phyloP scores from a whole-genome alignment of 257 asterid genomes.

The Orobanche coerulescens region DNA sequence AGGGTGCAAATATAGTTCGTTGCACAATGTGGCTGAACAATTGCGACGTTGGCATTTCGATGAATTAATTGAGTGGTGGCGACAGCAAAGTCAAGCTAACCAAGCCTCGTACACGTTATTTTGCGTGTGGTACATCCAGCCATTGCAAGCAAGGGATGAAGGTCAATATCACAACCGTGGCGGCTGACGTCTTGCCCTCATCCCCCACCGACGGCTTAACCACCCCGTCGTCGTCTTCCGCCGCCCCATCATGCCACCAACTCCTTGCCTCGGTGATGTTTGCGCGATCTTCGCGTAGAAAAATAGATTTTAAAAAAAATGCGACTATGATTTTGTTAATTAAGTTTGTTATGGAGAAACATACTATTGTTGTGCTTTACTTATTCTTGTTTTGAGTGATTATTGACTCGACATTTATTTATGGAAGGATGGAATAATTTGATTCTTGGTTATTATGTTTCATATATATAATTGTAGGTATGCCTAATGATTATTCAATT shows the following conservation, averaged over 20 bases:
- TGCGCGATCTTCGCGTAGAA: too few species aligned
- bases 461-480: too few species aligned
- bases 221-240: constrained; percentile 24
- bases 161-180: constrained; percentile 58
- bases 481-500: too few species aligned
- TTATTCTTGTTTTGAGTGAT: too few species aligned
- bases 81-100: constrained; percentile 50
- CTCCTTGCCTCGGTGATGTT: constrained; percentile 9
- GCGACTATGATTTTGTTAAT: too few species aligned
- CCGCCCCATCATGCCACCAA: constrained; percentile 10
- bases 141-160: constrained; percentile 79
- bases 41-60: constrained; percentile 45
- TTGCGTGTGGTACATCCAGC: constrained; percentile 79
- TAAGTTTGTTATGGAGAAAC: too few species aligned
- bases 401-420: too few species aligned
- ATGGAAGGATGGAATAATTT: too few species aligned
- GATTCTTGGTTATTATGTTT: too few species aligned
- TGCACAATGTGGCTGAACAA: constrained; percentile 69
- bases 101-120: constrained; percentile 62
- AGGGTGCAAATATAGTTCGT: constrained; percentile 64
- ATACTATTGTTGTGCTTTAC: too few species aligned
- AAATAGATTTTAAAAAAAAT: too few species aligned
- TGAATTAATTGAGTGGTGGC: constrained; percentile 45
- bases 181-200: constrained; percentile 32
- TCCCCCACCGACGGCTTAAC: constrained; percentile 30